Base-by-base conservation (phyloP, 805 yeast species). In the Kuraishia ogatae region DNA sequence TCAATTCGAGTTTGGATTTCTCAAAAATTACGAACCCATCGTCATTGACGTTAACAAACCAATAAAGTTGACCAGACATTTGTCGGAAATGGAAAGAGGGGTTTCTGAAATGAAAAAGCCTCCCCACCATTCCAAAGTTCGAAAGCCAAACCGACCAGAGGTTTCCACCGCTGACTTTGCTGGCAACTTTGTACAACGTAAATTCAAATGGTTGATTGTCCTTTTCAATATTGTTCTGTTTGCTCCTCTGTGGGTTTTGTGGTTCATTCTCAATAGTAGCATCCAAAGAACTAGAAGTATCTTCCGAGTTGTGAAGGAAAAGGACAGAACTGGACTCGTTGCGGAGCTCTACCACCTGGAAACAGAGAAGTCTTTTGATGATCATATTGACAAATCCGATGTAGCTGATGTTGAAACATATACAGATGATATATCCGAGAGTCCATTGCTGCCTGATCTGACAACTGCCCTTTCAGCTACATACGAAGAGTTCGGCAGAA, bases 191-290 rank as follows among this genome's bases (percentile, higher is more conserved):
- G 70, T 74, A 58, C 61, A 58, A 49, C 64, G 69, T 57, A 79
- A 74, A 62, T 67, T 73, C 60, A 74, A 75, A 56, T 82, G 87
- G 84, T 57, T 78, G 2, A 66, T 69, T 28, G 75, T 83, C 8
- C 58, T 78, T 1, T 63, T 74, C 39, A 77, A 75, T 53, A 64
- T 81, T 22, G 59, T 79, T 2, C 59, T 87, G 1, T 75, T 81
- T 48, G 74, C 86, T 1, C 96, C 96, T 1, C 54, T 84, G 49
- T 85, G 88, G 83, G 74, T 79, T 1, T 53, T 78, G n/a, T 84
- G 83, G 69, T 79, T 84, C 57, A 62, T 85, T 39, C 63, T 79
- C 15, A 67, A 65, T 22, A 67, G 77, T 17, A 56, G 72, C 7
- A 56, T 74, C 24, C 78, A 79, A 58, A 64, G 75, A 23, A 54